Base-by-base conservation (phyloP, 1,284 basidiomycete species). In the Phellopilus nigrolimitatus region DNA sequence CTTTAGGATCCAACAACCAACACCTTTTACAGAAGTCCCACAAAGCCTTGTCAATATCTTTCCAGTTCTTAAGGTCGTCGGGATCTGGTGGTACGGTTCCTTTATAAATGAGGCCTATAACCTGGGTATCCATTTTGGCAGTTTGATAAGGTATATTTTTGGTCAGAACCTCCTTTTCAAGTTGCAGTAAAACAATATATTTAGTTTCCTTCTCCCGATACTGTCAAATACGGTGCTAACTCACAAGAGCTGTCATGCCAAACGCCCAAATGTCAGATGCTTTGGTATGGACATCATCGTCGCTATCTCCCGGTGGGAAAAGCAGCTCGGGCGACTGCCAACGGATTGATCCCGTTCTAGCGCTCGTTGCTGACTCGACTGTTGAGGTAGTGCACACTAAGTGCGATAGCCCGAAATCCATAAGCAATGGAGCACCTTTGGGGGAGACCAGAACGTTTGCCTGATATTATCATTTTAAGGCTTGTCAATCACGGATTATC, bases 251-350 rank as follows among this genome's bases (percentile, higher is more conserved):
- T 13, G 34, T 37, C 45, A 47, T 47, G 1, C 45, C 45, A 36
- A 36, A 47, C 4, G 45, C 31, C 45, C 45, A 47, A 12, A 47
- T 33, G 17, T 47, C 45, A 30, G 45, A 24, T 17, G 15, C n/a
- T 15, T 36, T 36, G 2, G 33, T 47, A 25, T 47, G 36, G 15
- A 15, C 22, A 13, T 15, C 25, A 4, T 19, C 19, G 7, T 12
- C 22, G 7, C 17, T n/a, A 10, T 33, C 45, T 21, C 27, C 40
- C 4, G 8, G 8, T 3, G 21, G 12, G 15, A 17, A 25, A 13
- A 47, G 9, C 1, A 36, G 31, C 22, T 47, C 45, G 3, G 31
- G 36, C 4, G 45, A 19, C 45, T 36, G 28, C 45, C 45, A 47
- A 3, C 33, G 45, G 13, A 37, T 24, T 1, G 45, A 36, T 2